phyloP scores from a whole-genome alignment of 768 basidiomycete species.

The Chalciporus chontae region DNA sequence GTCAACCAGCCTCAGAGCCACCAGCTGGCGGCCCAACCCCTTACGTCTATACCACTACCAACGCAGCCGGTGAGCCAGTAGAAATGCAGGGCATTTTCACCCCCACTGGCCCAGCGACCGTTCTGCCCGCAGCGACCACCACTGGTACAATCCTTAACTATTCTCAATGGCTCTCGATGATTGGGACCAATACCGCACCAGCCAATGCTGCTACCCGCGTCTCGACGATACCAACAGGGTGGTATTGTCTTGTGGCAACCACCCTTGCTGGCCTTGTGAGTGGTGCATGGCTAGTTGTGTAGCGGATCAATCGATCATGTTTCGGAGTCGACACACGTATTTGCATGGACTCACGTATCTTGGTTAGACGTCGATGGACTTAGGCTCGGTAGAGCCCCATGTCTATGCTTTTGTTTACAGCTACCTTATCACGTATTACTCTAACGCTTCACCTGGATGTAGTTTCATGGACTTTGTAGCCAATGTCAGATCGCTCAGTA shows the following conservation, averaged over 20 bases:
- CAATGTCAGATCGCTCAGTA: not conserved
- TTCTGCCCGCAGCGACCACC: slow-evolving; percentile 24
- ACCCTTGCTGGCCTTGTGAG: slow-evolving; percentile 23
- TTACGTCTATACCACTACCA: slow-evolving; percentile 47
- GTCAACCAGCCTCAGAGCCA: slow-evolving; percentile 42
- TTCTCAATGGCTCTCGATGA: slow-evolving; percentile 27
- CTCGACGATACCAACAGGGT: slow-evolving; percentile 21
- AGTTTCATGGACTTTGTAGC: not conserved
- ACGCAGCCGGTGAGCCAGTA: slow-evolving; percentile 29
- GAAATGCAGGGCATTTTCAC: slow-evolving; percentile 26
- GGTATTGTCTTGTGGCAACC: slow-evolving; percentile 27
- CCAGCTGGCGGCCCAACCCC: slow-evolving; percentile 47
- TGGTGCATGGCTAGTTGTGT: slow-evolving; percentile 30
- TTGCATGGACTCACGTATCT: slow-evolving; percentile 2
- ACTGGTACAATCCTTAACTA: slow-evolving; percentile 28
- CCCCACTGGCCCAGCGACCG: slow-evolving; percentile 29
- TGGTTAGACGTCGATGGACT: not conserved
- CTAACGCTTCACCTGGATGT: not conserved
- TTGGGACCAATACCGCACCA: slow-evolving; percentile 30
- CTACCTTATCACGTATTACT: slow-evolving; percentile 10
- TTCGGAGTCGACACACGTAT: slow-evolving; percentile 1
- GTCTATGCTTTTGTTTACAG: not conserved
- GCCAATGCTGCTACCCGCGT: slow-evolving; percentile 24
- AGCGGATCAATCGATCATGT: slow-evolving; percentile 12
- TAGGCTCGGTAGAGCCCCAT: not conserved